Evolutionary conservation across 2,329 filamentous ascomycete genomes (phyloP).

Genomic region (Claviceps monticola): DNA sequence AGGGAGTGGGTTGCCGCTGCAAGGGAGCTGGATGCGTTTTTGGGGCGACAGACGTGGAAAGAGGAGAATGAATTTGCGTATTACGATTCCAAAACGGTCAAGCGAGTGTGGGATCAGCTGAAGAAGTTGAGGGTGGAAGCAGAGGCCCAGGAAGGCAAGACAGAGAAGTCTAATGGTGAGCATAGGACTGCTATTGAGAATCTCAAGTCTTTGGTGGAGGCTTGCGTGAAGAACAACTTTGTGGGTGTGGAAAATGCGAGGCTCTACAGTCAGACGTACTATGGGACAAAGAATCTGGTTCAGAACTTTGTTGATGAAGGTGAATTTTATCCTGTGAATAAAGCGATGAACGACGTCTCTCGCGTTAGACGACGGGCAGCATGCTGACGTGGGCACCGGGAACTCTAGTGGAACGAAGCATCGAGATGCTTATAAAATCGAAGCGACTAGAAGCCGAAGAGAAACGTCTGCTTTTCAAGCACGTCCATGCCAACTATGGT

Average conservation of each 20-base stretch:
- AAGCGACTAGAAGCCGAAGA: conserved; percentile 53
- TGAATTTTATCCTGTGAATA: conserved; percentile 18
- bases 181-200: conserved; percentile 50
- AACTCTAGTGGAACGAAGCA: conserved; percentile 42
- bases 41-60: conserved; percentile 73
- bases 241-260: conserved; percentile 86
- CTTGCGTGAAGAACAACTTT: conserved; percentile 96
- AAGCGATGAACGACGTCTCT: neutral
- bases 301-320: conserved; percentile 82
- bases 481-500: conserved; percentile 80
- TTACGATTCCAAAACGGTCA: conserved; percentile 79
- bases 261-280: conserved; percentile 95
- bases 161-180: conserved; percentile 13
- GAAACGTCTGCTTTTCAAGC: conserved; percentile 74
- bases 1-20: conserved; percentile 73
- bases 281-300: conserved; percentile 88
- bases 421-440: conserved; percentile 56
- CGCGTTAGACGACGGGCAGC: neutral
- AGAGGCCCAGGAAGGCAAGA: conserved; percentile 34
- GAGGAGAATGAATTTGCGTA: conserved; percentile 65
- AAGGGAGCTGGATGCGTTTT: conserved; percentile 61
- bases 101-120: conserved; percentile 64
- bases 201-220: conserved; percentile 64
- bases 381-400: neutral
- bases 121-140: conserved; percentile 46